phyloP scores from a whole-genome alignment of 495 filamentous ascomycete species.

The Extremus antarcticus region DNA sequence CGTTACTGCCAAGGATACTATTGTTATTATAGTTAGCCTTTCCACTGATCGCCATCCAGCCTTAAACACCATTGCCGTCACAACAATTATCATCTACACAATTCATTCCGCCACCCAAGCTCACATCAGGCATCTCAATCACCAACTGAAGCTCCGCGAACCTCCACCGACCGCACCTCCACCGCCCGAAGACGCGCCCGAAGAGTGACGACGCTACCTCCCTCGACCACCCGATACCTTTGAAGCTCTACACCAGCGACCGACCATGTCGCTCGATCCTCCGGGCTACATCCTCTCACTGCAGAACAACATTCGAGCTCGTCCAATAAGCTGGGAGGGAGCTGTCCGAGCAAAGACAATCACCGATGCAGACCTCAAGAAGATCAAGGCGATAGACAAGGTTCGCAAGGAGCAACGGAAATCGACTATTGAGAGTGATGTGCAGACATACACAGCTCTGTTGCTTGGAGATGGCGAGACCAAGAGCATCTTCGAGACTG shows the following conservation, averaged over 20 bases:
- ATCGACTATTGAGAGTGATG: slow-evolving; percentile 67
- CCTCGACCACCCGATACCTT: too few species aligned
- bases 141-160: not conserved
- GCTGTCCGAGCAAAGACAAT: slow-evolving; percentile 88
- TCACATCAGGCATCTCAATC: not conserved
- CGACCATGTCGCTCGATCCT: slow-evolving; percentile 73
- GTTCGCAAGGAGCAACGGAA: slow-evolving; percentile 79
- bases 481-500: slow-evolving; percentile 70
- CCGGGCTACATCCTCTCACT: slow-evolving; percentile 82
- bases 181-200: too few species aligned
- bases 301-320: slow-evolving; percentile 86
- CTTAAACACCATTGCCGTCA: too few species aligned
- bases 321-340: slow-evolving; percentile 96
- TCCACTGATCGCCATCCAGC: too few species aligned
- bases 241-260: not conserved
- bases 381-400: slow-evolving; percentile 96
- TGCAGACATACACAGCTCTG: slow-evolving; percentile 64
- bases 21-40: too few species aligned
- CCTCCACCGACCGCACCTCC: not conserved
- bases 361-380: slow-evolving; percentile 85
- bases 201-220: too few species aligned
- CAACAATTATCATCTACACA: too few species aligned
- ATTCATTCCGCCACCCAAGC: too few species aligned
- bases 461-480: slow-evolving; percentile 62
- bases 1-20: too few species aligned